phyloP scores from a whole-genome alignment of 2,329 filamentous ascomycete genomes.

The Botryotinia globosa region DNA sequence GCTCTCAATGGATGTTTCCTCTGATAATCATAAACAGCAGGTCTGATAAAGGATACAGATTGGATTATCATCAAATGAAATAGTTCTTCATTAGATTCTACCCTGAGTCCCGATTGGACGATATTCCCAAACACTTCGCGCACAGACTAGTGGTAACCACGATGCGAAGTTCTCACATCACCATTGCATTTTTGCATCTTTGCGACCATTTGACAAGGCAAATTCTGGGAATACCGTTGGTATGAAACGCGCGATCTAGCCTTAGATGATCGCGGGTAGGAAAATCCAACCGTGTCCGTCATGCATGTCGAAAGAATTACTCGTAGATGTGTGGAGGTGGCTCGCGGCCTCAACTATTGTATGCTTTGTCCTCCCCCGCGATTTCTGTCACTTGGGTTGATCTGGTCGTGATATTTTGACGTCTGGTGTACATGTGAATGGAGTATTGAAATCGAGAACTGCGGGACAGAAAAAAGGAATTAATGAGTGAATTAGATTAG shows the following conservation, averaged over 20 bases:
- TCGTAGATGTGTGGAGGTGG: neutral
- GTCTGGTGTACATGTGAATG: neutral
- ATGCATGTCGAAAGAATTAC: neutral
- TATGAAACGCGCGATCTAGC: constrained; percentile 4
- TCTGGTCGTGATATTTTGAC: neutral
- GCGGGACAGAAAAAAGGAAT: constrained; percentile 9
- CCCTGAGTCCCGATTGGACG: constrained; percentile 1
- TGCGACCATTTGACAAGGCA: neutral
- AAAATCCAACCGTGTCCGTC: neutral
- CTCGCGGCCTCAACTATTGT: neutral
- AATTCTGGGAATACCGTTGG: neutral
- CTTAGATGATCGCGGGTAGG: neutral
- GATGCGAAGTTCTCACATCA: constrained; percentile 8
- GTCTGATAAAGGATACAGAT: neutral
- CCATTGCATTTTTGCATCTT: neutral
- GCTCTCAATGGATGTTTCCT: neutral
- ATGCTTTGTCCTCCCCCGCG: constrained; percentile 6
- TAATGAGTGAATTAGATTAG: neutral
- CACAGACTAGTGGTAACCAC: constrained; percentile 18
- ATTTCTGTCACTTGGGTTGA: neutral
- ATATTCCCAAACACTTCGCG: constrained; percentile 13
- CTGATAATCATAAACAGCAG: neutral
- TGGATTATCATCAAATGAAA: neutral
- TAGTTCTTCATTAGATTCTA: neutral
- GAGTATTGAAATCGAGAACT: neutral